phyloP scores from a whole-genome alignment of 441 rosid species.

The Monsonia emarginata region DNA sequence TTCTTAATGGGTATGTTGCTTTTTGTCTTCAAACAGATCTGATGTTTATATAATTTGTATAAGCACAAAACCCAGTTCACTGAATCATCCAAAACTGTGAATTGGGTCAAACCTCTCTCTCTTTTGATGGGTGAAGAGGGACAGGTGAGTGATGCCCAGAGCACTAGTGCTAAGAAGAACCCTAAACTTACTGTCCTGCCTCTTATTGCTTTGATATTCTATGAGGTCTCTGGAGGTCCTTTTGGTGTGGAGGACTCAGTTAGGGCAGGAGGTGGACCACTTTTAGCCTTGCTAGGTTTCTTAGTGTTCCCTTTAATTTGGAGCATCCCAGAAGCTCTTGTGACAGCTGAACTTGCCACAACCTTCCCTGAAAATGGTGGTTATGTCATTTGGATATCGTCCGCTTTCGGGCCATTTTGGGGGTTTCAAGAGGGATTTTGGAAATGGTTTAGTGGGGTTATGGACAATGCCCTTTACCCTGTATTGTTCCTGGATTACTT shows the following conservation, averaged over 20 bases:
- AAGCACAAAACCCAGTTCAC: conserved; percentile 12
- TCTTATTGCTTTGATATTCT: conserved; percentile 74
- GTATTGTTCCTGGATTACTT: conserved; percentile 80
- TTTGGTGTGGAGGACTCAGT: conserved; percentile 91
- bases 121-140: conserved; percentile 62
- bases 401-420: conserved; percentile 91
- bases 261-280: conserved; percentile 79
- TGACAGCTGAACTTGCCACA: conserved; percentile 94
- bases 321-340: conserved; percentile 83
- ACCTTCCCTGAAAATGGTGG: conserved; percentile 91
- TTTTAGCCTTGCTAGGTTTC: conserved; percentile 69
- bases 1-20: neutral
- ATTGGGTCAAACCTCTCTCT: conserved; percentile 10
- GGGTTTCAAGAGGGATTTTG: conserved; percentile 90
- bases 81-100: neutral
- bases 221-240: conserved; percentile 89
- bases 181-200: conserved; percentile 70
- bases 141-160: conserved; percentile 25
- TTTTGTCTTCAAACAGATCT: neutral
- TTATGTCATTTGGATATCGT: conserved; percentile 80
- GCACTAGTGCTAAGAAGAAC: conserved; percentile 23
- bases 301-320: conserved; percentile 73
- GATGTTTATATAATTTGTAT: neutral
- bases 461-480: conserved; percentile 91
- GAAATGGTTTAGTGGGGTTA: conserved; percentile 97